A percentile compares a stretch with the other conserved stretches of the same genome.
Conservation (phyloP, 768 basidiomycete genomes). For the Tylopilus plumbeoviolaceoides region DNA sequence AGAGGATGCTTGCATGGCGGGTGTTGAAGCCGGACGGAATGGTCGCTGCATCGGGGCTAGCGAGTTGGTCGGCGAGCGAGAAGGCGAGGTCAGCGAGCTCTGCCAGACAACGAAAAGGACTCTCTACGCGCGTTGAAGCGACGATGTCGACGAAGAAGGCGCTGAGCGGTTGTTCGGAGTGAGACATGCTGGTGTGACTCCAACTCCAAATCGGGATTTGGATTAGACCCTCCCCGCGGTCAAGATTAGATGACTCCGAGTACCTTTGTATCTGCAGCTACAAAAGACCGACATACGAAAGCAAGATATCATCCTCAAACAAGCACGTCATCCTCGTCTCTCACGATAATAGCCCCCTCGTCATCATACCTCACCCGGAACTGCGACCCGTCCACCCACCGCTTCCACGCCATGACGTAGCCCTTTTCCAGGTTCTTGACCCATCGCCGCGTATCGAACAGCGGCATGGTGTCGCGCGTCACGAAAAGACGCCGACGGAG, state of each 20-base stretch:
- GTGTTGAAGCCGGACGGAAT: not conserved
- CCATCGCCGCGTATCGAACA: constrained; percentile 50
- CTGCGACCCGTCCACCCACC: constrained; percentile 44
- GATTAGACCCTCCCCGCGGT: too few species aligned
- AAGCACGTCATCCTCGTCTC: constrained; percentile 25
- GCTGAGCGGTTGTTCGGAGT: constrained; percentile 6
- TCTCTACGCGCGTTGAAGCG: not conserved
- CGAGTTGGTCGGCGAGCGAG: constrained; percentile 5
- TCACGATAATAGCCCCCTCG: constrained; percentile 30
- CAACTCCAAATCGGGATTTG: too few species aligned
- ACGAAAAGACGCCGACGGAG: constrained; percentile 41
- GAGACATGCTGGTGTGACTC: constrained; percentile 8
- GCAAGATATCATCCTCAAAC: not conserved
- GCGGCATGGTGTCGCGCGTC: constrained; percentile 37
- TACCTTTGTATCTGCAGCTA: too few species aligned
- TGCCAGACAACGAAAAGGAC: constrained; percentile 8
- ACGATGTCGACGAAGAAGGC: constrained; percentile 15
- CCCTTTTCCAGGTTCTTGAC: constrained; percentile 46
- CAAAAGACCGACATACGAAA: too few species aligned
- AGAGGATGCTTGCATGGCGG: constrained; percentile 17
- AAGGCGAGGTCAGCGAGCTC: constrained; percentile 22
- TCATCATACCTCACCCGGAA: constrained; percentile 28
- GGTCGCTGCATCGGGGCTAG: not conserved
- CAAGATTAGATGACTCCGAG: too few species aligned
- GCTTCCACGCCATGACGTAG: constrained; percentile 39